These are phyloP conservation scores for Paraphoma chrysanthemicola DNA, from an alignment of 2,329 filamentous ascomycete species.

Conservation along the genomic window DNA sequence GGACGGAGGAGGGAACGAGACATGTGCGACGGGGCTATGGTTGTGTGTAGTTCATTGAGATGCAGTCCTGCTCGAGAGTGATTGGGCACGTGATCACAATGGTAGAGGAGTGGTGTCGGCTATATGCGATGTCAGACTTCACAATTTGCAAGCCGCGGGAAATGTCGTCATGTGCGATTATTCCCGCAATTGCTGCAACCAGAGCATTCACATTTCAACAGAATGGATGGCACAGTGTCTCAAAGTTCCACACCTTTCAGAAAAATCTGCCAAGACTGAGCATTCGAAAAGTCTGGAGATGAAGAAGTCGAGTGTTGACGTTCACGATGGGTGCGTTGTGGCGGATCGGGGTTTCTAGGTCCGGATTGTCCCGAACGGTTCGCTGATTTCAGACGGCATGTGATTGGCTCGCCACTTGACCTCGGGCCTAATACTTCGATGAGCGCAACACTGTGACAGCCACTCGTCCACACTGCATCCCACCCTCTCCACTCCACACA, in stretches of 20 bases:
- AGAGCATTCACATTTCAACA: neutral
- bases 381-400: conserved; percentile 6
- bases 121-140: neutral
- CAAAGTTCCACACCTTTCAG: neutral
- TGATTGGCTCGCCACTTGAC: conserved; percentile 12
- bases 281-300: conserved; percentile 3
- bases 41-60: neutral
- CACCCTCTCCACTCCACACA: conserved; percentile 34
- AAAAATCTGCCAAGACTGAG: neutral
- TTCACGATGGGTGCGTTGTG: conserved; percentile 15
- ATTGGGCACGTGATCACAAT: no score
- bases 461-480: conserved; percentile 19
- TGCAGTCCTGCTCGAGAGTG: no score
- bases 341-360: conserved; percentile 2
- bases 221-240: neutral
- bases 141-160: neutral
- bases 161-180: neutral
- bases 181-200: neutral
- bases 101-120: neutral
- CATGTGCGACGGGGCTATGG: neutral
- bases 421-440: conserved; percentile 23
- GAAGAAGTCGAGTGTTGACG: conserved; percentile 18
- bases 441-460: conserved; percentile 30
- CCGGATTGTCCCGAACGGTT: conserved; percentile 14
- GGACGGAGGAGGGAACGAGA: neutral